Percentiles rank a stretch among this genome's conserved stretches.
phyloP scores from a whole-genome alignment of 495 filamentous ascomycete species.

The Penicillium roqueforti region DNA sequence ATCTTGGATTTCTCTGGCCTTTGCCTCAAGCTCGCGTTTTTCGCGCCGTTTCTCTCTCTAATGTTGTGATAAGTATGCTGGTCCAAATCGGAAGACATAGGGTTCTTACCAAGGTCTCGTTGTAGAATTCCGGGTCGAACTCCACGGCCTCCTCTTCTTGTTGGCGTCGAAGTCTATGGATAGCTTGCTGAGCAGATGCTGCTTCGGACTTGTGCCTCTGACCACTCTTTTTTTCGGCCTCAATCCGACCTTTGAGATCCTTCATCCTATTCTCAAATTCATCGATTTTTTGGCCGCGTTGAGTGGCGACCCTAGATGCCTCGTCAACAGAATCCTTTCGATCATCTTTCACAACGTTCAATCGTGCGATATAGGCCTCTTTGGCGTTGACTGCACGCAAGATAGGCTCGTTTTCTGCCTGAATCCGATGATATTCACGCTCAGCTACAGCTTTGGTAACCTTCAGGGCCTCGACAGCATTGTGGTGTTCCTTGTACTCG shows the following conservation, averaged over 20 bases:
- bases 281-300: constrained; percentile 46
- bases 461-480: constrained; percentile 40
- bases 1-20: constrained; percentile 31
- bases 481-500: constrained; percentile 48
- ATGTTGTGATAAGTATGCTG: constrained; percentile 19
- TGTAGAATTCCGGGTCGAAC: constrained; percentile 51
- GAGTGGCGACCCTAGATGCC: constrained; percentile 51
- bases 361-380: constrained; percentile 50
- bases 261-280: constrained; percentile 50
- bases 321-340: constrained; percentile 49
- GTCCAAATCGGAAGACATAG: background rate
- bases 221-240: constrained; percentile 54
- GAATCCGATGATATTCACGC: constrained; percentile 51
- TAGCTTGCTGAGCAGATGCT: constrained; percentile 34
- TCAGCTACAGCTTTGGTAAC: constrained; percentile 42
- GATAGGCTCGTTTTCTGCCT: constrained; percentile 61
- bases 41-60: constrained; percentile 37
- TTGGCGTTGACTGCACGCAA: constrained; percentile 63
- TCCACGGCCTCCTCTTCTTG: constrained; percentile 48
- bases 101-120: constrained; percentile 45
- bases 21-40: constrained; percentile 28
- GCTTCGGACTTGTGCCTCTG: constrained; percentile 50
- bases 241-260: constrained; percentile 49
- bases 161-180: constrained; percentile 44
- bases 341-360: constrained; percentile 47